Base-by-base conservation (phyloP, 192 early-diverging fungal genomes). In the Entophlyctis helioformis region DNA sequence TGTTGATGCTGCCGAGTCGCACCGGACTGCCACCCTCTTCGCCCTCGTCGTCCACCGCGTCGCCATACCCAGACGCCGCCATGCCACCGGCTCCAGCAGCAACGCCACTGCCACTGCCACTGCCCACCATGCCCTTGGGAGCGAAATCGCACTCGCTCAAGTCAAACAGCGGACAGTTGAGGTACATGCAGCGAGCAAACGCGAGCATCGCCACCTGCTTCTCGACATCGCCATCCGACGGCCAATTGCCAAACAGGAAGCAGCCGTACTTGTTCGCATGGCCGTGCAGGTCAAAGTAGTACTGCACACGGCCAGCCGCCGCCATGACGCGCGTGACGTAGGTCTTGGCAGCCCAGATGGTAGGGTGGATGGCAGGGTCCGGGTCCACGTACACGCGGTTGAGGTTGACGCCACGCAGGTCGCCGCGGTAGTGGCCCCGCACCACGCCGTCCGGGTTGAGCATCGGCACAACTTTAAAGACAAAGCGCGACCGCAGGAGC, bases 381-480 rank as follows among this genome's bases (percentile, higher is more conserved):
- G 72, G 72, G 16, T 21, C 20, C 26, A 56, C 43, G 63, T 63
- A 75, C 23, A 63, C 59, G 4, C 72, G 64, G 42, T 75, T 75
- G 22, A 75, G 42, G 48, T 75, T 66, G n/a, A 67, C 53, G 11
- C 68, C 72, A 7, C 58, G 56, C 13, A 71, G 42, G 10, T 56
- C 58, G 37, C 64, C 64, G 11, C 72, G 57, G 52, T 75, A 66
- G 29, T 42, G 31, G 22, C 72, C 72, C 10, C 62, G 60, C 16
- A 71, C 54, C 1, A 67, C 67, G 1, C 72, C 72, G 49, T 75
- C 72, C 1, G 68, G 67, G 49, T 71, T 71, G 4, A 75, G 57
- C 72, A 75, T 75, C 12, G 72, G 72, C 0, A 75, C 57, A 16
- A 71, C 57, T 41, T 75, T 75, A 42, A 75, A 71, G 15, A 75